Conservation (phyloP, 2,329 filamentous ascomycete genomes). For the Phialophora verrucosa region DNA sequence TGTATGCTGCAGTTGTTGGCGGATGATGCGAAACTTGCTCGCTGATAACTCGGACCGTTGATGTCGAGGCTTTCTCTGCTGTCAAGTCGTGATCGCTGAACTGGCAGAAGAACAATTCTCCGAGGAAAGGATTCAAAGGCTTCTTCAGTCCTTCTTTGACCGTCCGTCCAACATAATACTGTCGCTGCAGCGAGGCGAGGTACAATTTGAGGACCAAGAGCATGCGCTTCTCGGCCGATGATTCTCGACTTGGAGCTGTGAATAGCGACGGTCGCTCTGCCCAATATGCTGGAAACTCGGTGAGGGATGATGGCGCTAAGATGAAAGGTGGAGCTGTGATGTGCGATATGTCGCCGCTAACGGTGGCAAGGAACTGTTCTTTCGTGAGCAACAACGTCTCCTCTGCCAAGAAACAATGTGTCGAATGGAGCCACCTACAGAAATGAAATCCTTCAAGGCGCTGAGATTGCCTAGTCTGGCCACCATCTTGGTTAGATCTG, state of each 20-base stretch:
- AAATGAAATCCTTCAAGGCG: constrained; percentile 40
- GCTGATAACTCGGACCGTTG: constrained; percentile 34
- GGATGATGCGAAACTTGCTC: constrained; percentile 40
- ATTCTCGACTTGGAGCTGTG: constrained; percentile 78
- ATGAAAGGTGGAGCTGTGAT: constrained; percentile 66
- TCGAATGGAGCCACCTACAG: constrained; percentile 36
- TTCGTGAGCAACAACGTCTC: not conserved
- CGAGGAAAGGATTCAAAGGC: constrained; percentile 39
- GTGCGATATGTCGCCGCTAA: constrained; percentile 80
- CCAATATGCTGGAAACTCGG: constrained; percentile 67
- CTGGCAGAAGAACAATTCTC: constrained; percentile 38
- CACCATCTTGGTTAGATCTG: constrained; percentile 28
- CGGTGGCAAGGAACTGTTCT: constrained; percentile 70
- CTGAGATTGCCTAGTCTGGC: constrained; percentile 39
- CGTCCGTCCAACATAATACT: constrained; percentile 54
- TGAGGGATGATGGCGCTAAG: constrained; percentile 36
- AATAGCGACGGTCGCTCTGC: constrained; percentile 78
- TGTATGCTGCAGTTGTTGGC: constrained; percentile 38
- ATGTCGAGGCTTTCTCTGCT: constrained; percentile 27
- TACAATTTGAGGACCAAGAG: constrained; percentile 94
- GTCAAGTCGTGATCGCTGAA: constrained; percentile 34
- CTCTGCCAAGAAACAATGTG: not conserved
- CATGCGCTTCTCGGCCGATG: constrained; percentile 79
- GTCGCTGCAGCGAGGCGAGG: constrained; percentile 88
- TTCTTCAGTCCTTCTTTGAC: constrained; percentile 38